Evolutionary conservation across 257 asterid genomes (phyloP).

Genomic region (Nicotiana obtusifolia): DNA sequence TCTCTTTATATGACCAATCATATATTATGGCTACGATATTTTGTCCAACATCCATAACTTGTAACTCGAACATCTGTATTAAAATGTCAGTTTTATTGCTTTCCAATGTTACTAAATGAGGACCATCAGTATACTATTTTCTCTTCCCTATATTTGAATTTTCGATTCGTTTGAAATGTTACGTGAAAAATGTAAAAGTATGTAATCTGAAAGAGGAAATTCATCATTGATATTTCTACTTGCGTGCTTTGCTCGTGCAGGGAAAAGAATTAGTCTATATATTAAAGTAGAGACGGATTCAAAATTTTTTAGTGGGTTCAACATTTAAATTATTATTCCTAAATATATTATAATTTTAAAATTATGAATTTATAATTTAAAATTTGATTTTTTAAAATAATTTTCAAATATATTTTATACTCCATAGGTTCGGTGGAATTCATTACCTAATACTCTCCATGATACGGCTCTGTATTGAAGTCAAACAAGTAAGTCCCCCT

Average conservation of each 20-base stretch:
- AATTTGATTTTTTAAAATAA: too few relatives aligned
- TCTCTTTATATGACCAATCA: constrained; percentile 13
- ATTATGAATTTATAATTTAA: too few relatives aligned
- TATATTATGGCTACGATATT: neutral
- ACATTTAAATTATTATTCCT: too few relatives aligned
- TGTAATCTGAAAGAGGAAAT: neutral
- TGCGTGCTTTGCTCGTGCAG: neutral
- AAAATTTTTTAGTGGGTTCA: too few relatives aligned
- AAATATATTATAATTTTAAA: too few relatives aligned
- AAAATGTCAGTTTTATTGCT: neutral
- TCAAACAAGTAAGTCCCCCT: neutral
- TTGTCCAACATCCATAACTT: constrained; percentile 3
- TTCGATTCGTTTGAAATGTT: neutral
- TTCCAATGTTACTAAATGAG: neutral
- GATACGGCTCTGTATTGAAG: neutral
- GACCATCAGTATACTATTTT: neutral
- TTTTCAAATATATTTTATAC: too few relatives aligned
- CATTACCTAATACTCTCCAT: too few relatives aligned
- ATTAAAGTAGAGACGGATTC: too few relatives aligned
- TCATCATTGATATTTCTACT: neutral
- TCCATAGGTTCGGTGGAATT: too few relatives aligned
- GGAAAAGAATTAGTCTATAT: neutral
- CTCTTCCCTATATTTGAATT: neutral
- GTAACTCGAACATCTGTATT: neutral
- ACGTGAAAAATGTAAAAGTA: neutral